Evolutionary conservation across 1,284 basidiomycete genomes (phyloP).

Genomic region (Neotropicomus parvogracilis): DNA sequence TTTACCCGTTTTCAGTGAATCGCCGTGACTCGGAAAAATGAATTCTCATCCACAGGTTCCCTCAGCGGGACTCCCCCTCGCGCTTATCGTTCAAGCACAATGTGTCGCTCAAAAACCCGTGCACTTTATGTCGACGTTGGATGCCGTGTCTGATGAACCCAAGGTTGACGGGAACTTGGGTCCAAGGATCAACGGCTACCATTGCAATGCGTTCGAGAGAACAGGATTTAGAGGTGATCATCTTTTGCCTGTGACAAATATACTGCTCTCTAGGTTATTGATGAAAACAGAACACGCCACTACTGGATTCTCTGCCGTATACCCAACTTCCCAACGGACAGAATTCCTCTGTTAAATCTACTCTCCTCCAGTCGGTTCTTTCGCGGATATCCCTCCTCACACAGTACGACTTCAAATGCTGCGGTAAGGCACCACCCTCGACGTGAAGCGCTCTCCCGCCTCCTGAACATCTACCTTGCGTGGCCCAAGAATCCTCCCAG

Average conservation of each 20-base stretch:
- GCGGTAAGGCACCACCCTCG: slow-evolving; percentile 55
- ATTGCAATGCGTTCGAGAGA: slow-evolving; percentile 27
- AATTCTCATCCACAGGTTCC: slow-evolving; percentile 45
- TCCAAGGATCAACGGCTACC: slow-evolving; percentile 62
- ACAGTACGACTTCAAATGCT: slow-evolving; percentile 52
- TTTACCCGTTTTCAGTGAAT: not conserved
- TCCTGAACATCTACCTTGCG: slow-evolving; percentile 52
- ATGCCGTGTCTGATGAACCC: slow-evolving; percentile 64
- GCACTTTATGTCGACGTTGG: slow-evolving; percentile 72
- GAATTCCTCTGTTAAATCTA: slow-evolving; percentile 61
- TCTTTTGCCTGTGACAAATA: slow-evolving; percentile 46
- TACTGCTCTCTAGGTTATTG: slow-evolving; percentile 62
- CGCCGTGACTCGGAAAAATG: not conserved
- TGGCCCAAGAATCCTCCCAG: slow-evolving; percentile 44
- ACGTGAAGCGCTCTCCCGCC: slow-evolving; percentile 56
- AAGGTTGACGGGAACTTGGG: slow-evolving; percentile 64
- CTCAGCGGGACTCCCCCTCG: slow-evolving; percentile 79
- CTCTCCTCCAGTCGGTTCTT: slow-evolving; percentile 61
- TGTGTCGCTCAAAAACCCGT: slow-evolving; percentile 52
- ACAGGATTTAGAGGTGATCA: slow-evolving; percentile 34
- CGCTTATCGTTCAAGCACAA: slow-evolving; percentile 48
- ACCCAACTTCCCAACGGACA: slow-evolving; percentile 54
- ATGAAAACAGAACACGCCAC: slow-evolving; percentile 44
- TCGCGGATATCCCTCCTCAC: not conserved
- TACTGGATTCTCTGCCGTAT: slow-evolving; percentile 70